A percentile compares a stretch with the other conserved stretches of the same genome.
Evolutionary conservation across 148 eudicot genomes (phyloP).

Genomic region (Arbutus unedo): DNA sequence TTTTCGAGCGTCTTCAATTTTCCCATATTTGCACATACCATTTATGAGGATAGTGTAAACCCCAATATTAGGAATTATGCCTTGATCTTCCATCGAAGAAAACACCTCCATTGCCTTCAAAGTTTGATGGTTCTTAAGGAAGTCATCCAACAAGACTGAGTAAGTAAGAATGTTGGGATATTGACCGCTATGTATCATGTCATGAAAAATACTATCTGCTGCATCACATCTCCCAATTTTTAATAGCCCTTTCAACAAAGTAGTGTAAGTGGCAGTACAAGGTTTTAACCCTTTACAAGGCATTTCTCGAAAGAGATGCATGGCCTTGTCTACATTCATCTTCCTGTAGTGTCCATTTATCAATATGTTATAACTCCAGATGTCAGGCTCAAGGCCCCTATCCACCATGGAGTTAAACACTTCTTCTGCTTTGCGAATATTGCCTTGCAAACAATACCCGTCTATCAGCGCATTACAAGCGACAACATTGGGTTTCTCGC

Average conservation of each 20-base stretch:
- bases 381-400: slow-evolving; percentile 8
- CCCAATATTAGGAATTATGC: neutral
- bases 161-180: neutral
- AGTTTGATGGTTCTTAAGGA: neutral
- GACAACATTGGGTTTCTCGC: slow-evolving; percentile 11
- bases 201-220: neutral
- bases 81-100: neutral
- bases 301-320: neutral
- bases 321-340: neutral
- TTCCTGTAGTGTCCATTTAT: slow-evolving; percentile 14
- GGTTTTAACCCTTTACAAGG: slow-evolving; percentile 15
- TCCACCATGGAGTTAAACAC: slow-evolving; percentile 7
- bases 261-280: neutral
- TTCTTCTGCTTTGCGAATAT: slow-evolving; percentile 13
- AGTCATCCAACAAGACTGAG: neutral
- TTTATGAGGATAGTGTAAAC: neutral
- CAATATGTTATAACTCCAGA: neutral
- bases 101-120: neutral
- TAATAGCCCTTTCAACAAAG: neutral
- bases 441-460: slow-evolving; percentile 24
- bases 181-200: neutral
- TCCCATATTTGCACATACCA: neutral
- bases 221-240: neutral
- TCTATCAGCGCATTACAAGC: slow-evolving; percentile 19
- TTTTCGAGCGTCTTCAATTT: neutral